Percentiles rank a stretch among this genome's conserved stretches.
Evolutionary conservation across 176 grass and related monocot genomes (phyloP).

Genomic region (Ampelocalamus luodianensis): DNA sequence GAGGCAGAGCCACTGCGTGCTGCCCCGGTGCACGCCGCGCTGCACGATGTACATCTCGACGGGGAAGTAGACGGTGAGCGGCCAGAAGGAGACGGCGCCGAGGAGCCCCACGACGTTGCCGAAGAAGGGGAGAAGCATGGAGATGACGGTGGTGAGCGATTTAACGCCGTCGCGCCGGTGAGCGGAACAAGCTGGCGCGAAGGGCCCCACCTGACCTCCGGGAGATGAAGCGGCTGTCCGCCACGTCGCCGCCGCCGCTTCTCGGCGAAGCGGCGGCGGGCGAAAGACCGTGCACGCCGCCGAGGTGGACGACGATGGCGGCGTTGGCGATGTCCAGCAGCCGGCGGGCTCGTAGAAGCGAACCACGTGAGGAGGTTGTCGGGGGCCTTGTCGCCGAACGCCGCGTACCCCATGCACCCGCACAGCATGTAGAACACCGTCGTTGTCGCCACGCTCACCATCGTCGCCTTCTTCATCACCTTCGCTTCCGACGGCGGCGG

Average conservation of each 20-base stretch:
- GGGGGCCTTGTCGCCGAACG: constrained; percentile 55
- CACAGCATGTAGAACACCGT: constrained; percentile 83
- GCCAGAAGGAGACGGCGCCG: constrained; percentile 93
- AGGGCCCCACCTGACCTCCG: constrained; percentile 26
- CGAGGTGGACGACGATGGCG: constrained; percentile 71
- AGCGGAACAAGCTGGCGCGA: constrained; percentile 54
- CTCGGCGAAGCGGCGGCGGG: constrained; percentile 91
- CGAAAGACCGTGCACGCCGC: constrained; percentile 82
- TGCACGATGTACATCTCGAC: constrained; percentile 86
- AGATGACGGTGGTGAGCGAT: constrained; percentile 63
- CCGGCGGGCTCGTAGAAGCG: constrained; percentile 77
- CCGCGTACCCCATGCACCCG: constrained; percentile 61
- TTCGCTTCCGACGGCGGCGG: constrained; percentile 78
- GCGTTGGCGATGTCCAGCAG: constrained; percentile 72
- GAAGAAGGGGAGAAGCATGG: constrained; percentile 93
- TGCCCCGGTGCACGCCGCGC: constrained; percentile 41
- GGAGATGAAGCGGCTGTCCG: constrained; percentile 63
- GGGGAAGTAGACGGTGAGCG: constrained; percentile 87
- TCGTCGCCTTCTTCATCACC: constrained; percentile 83
- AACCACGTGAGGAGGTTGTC: constrained; percentile 72
- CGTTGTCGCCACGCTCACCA: constrained; percentile 67
- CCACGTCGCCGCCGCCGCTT: constrained; percentile 67
- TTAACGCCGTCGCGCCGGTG: constrained; percentile 59
- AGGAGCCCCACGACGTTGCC: constrained; percentile 76
- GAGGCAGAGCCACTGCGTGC: constrained; percentile 51